Evolutionary conservation across 2,329 filamentous ascomycete genomes (phyloP), one percentile per base, ranked within the genome.

Genomic region (Plectosphaerella cucumerina): DNA sequence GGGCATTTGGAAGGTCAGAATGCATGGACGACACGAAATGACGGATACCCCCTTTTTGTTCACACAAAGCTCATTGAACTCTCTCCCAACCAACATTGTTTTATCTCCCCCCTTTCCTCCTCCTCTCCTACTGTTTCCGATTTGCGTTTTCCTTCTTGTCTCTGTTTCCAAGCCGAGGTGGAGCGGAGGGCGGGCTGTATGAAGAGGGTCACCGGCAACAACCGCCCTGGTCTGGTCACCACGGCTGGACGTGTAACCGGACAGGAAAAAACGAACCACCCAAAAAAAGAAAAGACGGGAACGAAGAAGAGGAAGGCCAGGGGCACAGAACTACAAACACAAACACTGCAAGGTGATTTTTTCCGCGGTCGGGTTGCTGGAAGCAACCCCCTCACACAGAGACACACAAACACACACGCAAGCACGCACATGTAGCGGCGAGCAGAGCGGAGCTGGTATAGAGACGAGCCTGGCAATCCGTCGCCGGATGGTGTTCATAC

Each of bases 11-110:
- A 68, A 59, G 66, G 66, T 62, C 63, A 70, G 69, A 71, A 70
- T 70, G 70, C 60, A 70, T 71, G 70, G 66, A 72, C 62, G 70
- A 72, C 65, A 68, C 62, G 64, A 67, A 60, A 70, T 60, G 70
- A 73, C 64, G 70, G 69, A 73, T 73, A 72, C 70, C 70, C 69
- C 56, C 61, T 60, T 58, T 61, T 56, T 56, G 55, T 50, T 56
- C n/a, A n/a, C n/a, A n/a, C n/a, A n/a, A n/a, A n/a, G n/a, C n/a
- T n/a, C 50, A 31, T 5, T 31, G 26, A 31, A 31, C 26, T 11
- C 26, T 11, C 26, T 31, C 26, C 26, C 26, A 31, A 8, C 18
- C 39, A 42, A 20, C 20, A 10, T 42, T 42, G 39, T 50, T 50
- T 56, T 54, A 54, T 46, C 53, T 48, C 55, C 50, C 50, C 54